Evolutionary conservation across 2,329 filamentous ascomycete genomes (phyloP).

Genomic region (Ploettnerulaceae sp.): DNA sequence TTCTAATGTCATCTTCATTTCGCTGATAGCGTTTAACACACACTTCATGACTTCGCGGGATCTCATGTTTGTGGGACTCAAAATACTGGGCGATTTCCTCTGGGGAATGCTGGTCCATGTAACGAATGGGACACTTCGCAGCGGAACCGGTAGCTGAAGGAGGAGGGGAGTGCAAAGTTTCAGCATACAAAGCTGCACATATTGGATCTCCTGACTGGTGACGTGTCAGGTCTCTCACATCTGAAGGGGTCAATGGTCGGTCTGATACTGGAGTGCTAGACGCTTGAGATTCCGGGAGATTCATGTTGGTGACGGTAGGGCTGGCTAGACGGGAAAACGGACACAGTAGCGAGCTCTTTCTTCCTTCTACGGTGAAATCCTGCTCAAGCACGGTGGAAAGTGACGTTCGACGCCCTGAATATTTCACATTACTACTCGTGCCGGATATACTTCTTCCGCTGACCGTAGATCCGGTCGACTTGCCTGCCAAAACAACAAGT

Average conservation of each 20-base stretch:
- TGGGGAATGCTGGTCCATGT: constrained; percentile 84
- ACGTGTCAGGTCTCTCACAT: constrained; percentile 39
- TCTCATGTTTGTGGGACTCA: constrained; percentile 90
- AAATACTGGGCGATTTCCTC: constrained; percentile 93
- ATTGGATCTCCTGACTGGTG: constrained; percentile 55
- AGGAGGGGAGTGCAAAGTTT: constrained; percentile 42
- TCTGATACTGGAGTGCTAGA: constrained; percentile 26
- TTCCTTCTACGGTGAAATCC: constrained; percentile 85
- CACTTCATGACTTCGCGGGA: constrained; percentile 88
- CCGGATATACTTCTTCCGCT: constrained; percentile 39
- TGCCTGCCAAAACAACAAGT: constrained; percentile 44
- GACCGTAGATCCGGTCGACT: constrained; percentile 39
- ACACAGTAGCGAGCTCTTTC: constrained; percentile 72
- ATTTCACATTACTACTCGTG: constrained; percentile 36
- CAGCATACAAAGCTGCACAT: constrained; percentile 59
- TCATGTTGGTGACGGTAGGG: constrained; percentile 19
- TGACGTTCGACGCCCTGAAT: constrained; percentile 46
- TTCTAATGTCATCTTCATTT: constrained; percentile 77
- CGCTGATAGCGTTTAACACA: constrained; percentile 87
- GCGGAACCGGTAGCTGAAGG: constrained; percentile 47
- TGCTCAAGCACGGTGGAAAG: constrained; percentile 69
- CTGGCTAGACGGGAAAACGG: constrained; percentile 56
- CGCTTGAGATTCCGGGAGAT: constrained; percentile 16
- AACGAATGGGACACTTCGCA: constrained; percentile 85
- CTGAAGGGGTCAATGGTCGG: constrained; percentile 27